Percentiles rank a stretch among this genome's conserved stretches.
Conservation (phyloP, 2,329 filamentous ascomycete species). For the Stagonosporopsis tanaceti region DNA sequence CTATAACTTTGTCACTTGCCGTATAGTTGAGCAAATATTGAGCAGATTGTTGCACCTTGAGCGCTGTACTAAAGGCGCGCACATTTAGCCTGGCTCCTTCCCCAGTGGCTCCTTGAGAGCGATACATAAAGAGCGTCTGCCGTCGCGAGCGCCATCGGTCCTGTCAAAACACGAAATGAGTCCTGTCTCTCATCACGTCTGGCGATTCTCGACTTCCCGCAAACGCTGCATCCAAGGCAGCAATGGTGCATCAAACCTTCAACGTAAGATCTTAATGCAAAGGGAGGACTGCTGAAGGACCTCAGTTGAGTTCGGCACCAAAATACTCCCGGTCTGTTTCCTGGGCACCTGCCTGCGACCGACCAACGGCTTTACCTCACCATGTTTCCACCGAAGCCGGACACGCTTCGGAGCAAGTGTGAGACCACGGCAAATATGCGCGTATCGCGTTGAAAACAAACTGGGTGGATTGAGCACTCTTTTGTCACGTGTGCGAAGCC, state of each 20-base stretch:
- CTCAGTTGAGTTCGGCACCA: too few species aligned
- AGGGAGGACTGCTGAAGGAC: too few species aligned
- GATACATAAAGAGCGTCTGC: slow-evolving; percentile 1
- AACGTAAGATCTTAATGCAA: too few species aligned
- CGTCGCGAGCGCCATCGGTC: neutral
- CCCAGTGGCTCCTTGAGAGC: neutral
- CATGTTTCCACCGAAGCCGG: neutral
- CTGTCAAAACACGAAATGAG: neutral
- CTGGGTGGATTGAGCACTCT: neutral
- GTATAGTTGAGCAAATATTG: slow-evolving; percentile 17
- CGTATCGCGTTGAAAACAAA: neutral
- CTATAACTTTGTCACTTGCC: neutral
- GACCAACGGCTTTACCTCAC: too few species aligned
- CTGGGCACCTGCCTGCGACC: too few species aligned
- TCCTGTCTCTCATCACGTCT: neutral
- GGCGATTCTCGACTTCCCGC: too few species aligned
- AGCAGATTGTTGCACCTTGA: neutral
- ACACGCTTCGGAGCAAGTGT: neutral
- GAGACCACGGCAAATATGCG: neutral
- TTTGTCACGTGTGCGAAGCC: neutral
- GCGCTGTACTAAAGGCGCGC: neutral
- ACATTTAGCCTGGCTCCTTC: slow-evolving; percentile 6
- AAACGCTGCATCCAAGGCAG: too few species aligned
- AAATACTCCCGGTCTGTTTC: too few species aligned
- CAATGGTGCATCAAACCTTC: too few species aligned